Evolutionary conservation across 176 grass and related monocot genomes (phyloP).

Genomic region (Juncus effusus): DNA sequence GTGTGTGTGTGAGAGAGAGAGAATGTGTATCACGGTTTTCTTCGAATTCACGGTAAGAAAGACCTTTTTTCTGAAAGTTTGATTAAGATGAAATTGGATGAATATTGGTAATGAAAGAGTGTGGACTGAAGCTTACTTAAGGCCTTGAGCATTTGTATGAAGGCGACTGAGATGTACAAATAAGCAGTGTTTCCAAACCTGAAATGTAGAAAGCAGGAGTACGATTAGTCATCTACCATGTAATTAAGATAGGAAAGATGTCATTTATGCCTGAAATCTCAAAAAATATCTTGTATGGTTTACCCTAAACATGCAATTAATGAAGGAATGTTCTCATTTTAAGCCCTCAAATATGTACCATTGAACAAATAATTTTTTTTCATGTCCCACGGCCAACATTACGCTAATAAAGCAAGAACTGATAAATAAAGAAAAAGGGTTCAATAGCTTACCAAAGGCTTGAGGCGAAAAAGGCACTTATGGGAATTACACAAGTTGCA

Average conservation of each 20-base stretch:
- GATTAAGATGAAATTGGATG: background rate
- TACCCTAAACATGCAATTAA: background rate
- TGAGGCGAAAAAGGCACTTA: constrained; percentile 96
- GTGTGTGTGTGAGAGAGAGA: background rate
- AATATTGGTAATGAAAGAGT: constrained; percentile 12
- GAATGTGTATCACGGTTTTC: background rate
- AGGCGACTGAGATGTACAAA: constrained; percentile 94
- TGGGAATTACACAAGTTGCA: constrained; percentile 93
- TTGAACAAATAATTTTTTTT: no score
- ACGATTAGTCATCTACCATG: constrained; percentile 4
- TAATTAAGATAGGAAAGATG: background rate
- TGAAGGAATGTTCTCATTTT: no score
- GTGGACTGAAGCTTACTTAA: constrained; percentile 65
- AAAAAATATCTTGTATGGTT: background rate
- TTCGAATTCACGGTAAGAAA: no score
- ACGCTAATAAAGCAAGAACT: background rate
- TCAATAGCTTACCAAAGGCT: constrained; percentile 82
- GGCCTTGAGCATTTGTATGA: constrained; percentile 99
- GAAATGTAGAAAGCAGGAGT: constrained; percentile 22
- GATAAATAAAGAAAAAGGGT: background rate
- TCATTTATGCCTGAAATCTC: background rate
- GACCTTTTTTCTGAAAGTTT: background rate
- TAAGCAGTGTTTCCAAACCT: constrained; percentile 99
- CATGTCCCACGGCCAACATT: no score
- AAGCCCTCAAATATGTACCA: no score